A percentile compares a stretch with the other conserved stretches of the same genome.
Evolutionary conservation across 345 rosid genomes (phyloP).

Genomic region (Gossypium bickii): DNA sequence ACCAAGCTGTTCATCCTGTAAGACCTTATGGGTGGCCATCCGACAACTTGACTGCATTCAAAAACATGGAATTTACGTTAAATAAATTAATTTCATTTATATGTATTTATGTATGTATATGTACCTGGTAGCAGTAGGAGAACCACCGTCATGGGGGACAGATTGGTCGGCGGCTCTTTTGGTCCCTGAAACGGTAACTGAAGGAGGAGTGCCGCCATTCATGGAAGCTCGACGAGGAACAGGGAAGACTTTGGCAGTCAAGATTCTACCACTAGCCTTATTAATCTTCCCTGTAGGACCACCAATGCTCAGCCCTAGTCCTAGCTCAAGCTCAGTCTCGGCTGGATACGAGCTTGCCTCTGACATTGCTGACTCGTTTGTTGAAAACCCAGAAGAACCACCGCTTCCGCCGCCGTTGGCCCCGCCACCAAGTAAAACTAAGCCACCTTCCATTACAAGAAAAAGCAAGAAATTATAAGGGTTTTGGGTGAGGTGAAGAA

Average conservation of each 20-base stretch:
- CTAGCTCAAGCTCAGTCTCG: conserved; percentile 61
- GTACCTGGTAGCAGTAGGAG: conserved; percentile 61
- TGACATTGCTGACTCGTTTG: conserved; percentile 33
- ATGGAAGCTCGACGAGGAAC: conserved; percentile 19
- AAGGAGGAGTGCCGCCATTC: conserved; percentile 16
- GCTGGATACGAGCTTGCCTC: conserved; percentile 39
- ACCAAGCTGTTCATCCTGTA: conserved; percentile 80
- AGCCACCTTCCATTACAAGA: conserved; percentile 33
- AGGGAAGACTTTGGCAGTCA: conserved; percentile 72
- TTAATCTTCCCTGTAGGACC: conserved; percentile 30
- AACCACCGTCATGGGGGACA: conserved; percentile 49
- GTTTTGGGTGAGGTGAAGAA: conserved; percentile 24
- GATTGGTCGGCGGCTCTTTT: conserved; percentile 61
- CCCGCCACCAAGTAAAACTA: conserved; percentile 25
- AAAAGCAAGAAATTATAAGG: conserved; percentile 17
- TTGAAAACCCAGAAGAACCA: conserved; percentile 22
- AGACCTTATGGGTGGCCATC: conserved; percentile 86
- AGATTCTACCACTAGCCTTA: conserved; percentile 47
- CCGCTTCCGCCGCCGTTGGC: neutral
- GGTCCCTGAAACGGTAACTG: conserved; percentile 43
- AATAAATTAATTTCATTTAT: too few relatives aligned
- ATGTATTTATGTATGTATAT: too few relatives aligned
- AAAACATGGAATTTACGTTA: too few relatives aligned
- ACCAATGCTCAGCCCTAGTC: conserved; percentile 67
- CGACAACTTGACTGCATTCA: conserved; percentile 72